Base-by-base conservation (phyloP, 2,329 filamentous ascomycete species). In the Pseudogymnoascus destructans region DNA sequence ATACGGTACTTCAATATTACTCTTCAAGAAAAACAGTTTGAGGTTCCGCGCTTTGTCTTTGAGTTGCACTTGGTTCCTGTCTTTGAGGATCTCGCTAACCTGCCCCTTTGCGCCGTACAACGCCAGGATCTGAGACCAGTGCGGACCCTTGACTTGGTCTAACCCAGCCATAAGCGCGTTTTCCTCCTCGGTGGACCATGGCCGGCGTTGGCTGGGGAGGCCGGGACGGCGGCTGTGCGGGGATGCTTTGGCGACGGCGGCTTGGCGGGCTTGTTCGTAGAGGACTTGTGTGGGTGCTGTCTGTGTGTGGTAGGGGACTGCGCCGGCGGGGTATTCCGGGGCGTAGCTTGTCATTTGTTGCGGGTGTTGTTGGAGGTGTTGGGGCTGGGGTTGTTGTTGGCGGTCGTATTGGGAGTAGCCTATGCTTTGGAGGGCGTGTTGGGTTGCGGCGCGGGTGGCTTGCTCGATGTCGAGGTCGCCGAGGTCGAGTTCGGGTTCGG, bases 21-120 rank as follows among this genome's bases (percentile, higher is more conserved):
- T 92, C 74, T 95, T 95, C 58, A 95, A 74, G 71, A 95, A 95
- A 73, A 93, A 95, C 0, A 95, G 73, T 70, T 95, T 95, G 55
- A 95, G 73, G 63, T 95, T 95, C 55, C 89, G 79, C 0, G 89
- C 89, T 71, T 95, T 95, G 68, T 95, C 89, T 70, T 95, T 95
- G 10, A 95, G 76, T 68, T 95, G 90, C 0, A 95, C 90, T 67
- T 95, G 89, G 46, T 90, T 95, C 32, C 89, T 80, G 68, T 95
- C 90, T 64, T 91, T 92, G 17, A 95, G 77, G 21, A 92, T 86
- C 64, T 92, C 86, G 52, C 84, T 91, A 21, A 92, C 81, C 0
- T 85, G 86, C 4, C 90, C 90, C 40, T 85, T 86, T 0, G 82
- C 79, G 0, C 90, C 90, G 68, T 92, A 95, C 40, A 95, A 79